Conservation (phyloP, 139 green algal species). For the Chlorella vulgaris region DNA sequence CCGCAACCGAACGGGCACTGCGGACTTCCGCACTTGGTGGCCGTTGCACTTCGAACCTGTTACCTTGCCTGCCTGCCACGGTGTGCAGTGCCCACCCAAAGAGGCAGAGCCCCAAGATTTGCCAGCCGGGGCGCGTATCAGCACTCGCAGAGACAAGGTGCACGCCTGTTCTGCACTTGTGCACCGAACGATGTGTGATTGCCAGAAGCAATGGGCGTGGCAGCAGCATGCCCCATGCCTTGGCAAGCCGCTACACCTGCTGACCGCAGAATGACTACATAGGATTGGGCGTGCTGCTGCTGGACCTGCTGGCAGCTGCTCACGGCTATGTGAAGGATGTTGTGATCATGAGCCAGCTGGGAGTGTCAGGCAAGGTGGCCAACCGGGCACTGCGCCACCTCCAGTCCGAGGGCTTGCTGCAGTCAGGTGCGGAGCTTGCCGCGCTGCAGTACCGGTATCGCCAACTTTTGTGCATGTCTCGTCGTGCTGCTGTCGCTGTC, state of each 20-base stretch:
- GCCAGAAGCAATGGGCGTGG: not conserved
- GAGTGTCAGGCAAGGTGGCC: slow-evolving; percentile 25
- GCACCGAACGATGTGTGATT: too few relatives aligned
- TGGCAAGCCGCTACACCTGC: too few relatives aligned
- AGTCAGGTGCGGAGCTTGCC: slow-evolving; percentile 7
- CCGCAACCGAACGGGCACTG: not conserved
- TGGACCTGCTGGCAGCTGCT: slow-evolving; percentile 40
- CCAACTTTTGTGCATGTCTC: too few relatives aligned
- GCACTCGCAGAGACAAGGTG: slow-evolving; percentile 21
- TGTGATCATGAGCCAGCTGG: slow-evolving; percentile 26
- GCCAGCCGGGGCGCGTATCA: not conserved
- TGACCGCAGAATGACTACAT: slow-evolving; percentile 27
- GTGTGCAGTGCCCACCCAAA: slow-evolving; percentile 3
- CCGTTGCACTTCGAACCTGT: too few relatives aligned
- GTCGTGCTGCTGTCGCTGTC: too few relatives aligned
- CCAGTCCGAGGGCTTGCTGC: slow-evolving; percentile 40
- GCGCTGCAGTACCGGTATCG: too few relatives aligned
- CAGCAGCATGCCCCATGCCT: not conserved
- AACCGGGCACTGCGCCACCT: slow-evolving; percentile 42
- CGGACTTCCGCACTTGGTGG: too few relatives aligned
- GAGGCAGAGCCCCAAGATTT: slow-evolving; percentile 5
- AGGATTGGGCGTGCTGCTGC: slow-evolving; percentile 38
- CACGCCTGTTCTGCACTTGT: too few relatives aligned
- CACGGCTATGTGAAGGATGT: slow-evolving; percentile 51
- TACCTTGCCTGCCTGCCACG: not conserved